Base-by-base conservation (phyloP, 2,329 filamentous ascomycete species). In the Epichloe elymi region DNA sequence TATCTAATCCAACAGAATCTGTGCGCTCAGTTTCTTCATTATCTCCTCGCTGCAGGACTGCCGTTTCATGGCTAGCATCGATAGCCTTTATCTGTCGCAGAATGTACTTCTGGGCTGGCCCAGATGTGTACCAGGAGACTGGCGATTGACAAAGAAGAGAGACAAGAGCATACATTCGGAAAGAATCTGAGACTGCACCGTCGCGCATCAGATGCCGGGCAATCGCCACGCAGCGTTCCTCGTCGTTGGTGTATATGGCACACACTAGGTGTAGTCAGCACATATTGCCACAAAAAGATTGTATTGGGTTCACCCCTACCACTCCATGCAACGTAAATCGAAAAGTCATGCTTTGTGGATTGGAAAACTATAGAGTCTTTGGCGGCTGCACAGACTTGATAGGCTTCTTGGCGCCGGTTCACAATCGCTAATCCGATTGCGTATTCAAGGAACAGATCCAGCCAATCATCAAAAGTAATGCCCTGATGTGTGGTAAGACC, bases 21-120 rank as follows among this genome's bases (percentile, higher is more conserved):
- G 17, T 11, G 26, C 45, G 44, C 35, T 41, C 41, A 15, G 47
- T 14, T 54, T 51, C 40, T 48, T 45, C 44, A 57, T 61, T 23
- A 57, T 37, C 59, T 53, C 65, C 55, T 38, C 65, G 8, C 60
- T 55, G 49, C 1, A 50, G 51, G 3, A 65, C 65, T 51, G 67
- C 65, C 30, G 69, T 66, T 40, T 74, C 68, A 14, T 74, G 69
- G 14, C 76, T 72, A 68, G 72, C 43, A 84, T 98, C 93, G 71
- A 95, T 86, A 3, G 82, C 81, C 65, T 95, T 94, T 67, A 98
- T 87, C 67, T 95, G 88, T 4, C 93, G 83, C 52, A 96, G 74
- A 60, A 97, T 82, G 62, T 87, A 95, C 65, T 97, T 97, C 66
- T 95, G 89, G 19, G 85, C 83, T 0, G 88, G 83, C 0, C 87